Conservation (phyloP, 1,284 basidiomycete genomes). For the Phlebopus sp. region DNA sequence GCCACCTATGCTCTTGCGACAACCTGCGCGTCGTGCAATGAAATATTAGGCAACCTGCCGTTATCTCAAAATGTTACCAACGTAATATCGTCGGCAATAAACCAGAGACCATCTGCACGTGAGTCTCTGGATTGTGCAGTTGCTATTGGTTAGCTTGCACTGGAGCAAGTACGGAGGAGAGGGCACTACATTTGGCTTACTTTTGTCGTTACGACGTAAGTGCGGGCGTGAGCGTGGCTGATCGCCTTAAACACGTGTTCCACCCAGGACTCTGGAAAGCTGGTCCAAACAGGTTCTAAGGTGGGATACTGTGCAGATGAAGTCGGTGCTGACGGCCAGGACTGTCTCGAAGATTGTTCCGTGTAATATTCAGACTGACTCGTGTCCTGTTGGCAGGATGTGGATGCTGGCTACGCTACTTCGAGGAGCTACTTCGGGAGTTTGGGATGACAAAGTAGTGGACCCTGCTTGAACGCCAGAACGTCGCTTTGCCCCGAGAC, state of each 20-base stretch:
- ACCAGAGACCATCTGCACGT: neutral
- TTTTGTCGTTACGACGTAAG: slow-evolving; percentile 5
- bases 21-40: no score
- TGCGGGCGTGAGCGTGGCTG: neutral
- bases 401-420: no score
- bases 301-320: neutral
- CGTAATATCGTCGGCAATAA: neutral
- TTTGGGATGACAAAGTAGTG: no score
- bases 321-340: neutral
- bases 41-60: no score
- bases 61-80: neutral
- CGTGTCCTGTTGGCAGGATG: no score
- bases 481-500: no score
- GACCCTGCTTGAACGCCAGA: no score
- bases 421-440: no score
- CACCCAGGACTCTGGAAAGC: neutral
- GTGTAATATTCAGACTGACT: no score
- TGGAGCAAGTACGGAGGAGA: slow-evolving; percentile 2
- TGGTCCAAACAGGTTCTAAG: neutral
- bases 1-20: no score
- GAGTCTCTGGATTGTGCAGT: neutral
- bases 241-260: neutral
- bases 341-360: neutral
- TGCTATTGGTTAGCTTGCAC: neutral
- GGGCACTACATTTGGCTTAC: neutral